Evolutionary conservation across 1,284 basidiomycete species (phyloP).

Genomic region (Trichosporon faecale): DNA sequence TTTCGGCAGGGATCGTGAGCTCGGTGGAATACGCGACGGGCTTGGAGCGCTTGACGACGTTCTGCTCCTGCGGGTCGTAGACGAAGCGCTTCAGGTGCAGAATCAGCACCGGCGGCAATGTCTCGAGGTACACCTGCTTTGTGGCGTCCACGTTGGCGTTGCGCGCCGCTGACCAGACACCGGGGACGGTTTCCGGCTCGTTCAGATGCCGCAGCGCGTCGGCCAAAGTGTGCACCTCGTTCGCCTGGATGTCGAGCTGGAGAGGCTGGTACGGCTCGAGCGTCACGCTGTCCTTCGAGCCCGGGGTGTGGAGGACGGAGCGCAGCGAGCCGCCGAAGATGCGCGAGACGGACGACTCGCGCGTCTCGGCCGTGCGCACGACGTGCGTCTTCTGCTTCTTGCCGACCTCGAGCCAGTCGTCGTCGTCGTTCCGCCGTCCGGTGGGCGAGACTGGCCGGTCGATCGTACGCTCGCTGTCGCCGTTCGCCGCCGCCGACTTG

Average conservation of each 20-base stretch:
- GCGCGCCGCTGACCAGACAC: slow-evolving; percentile 61
- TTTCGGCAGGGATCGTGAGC: slow-evolving; percentile 69
- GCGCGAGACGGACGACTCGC: slow-evolving; percentile 81
- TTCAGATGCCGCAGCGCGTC: slow-evolving; percentile 80
- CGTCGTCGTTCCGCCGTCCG: slow-evolving; percentile 42
- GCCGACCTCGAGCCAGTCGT: slow-evolving; percentile 85
- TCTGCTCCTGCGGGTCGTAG: slow-evolving; percentile 64
- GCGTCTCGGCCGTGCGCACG: slow-evolving; percentile 72
- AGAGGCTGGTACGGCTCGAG: slow-evolving; percentile 91
- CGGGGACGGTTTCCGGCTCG: slow-evolving; percentile 75
- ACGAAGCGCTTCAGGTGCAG: slow-evolving; percentile 91
- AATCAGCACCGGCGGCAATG: slow-evolving; percentile 78
- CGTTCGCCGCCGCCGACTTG: slow-evolving; percentile 24
- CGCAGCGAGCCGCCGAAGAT: slow-evolving; percentile 93
- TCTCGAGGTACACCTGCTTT: slow-evolving; percentile 83
- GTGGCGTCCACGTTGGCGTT: slow-evolving; percentile 71
- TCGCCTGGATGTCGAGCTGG: slow-evolving; percentile 83
- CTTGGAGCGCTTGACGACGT: slow-evolving; percentile 78
- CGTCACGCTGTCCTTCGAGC: slow-evolving; percentile 79
- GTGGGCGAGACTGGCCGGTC: slow-evolving; percentile 48
- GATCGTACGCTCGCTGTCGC: slow-evolving; percentile 42
- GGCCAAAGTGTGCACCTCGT: slow-evolving; percentile 71
- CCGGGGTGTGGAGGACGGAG: slow-evolving; percentile 76
- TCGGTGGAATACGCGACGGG: slow-evolving; percentile 74
- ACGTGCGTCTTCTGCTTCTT: slow-evolving; percentile 81